A percentile compares a stretch with the other conserved stretches of the same genome.
Conservation (phyloP, 805 yeast genomes). For the Yarrowia sp. region DNA sequence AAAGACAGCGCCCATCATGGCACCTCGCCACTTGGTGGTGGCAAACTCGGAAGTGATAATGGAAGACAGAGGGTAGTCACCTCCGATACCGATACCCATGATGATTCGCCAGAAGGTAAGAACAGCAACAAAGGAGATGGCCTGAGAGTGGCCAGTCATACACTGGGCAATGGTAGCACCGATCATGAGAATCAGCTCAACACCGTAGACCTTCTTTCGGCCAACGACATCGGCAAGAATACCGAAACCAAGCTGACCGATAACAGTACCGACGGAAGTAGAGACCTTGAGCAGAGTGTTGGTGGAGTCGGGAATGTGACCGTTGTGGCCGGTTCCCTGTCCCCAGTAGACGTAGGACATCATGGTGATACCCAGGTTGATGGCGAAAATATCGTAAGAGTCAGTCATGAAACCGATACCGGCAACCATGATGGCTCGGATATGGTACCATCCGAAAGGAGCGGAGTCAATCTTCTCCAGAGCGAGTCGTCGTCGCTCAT, state of each 20-base stretch:
- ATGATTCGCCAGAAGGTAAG: conserved; percentile 75
- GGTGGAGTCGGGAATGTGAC: conserved; percentile 65
- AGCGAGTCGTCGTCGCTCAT: conserved; percentile 59
- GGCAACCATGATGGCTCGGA: conserved; percentile 69
- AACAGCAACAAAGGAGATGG: conserved; percentile 69
- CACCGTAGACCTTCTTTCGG: conserved; percentile 83
- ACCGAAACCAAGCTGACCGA: conserved; percentile 88
- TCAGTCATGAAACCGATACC: conserved; percentile 94
- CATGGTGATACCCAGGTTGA: conserved; percentile 79
- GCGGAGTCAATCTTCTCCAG: conserved; percentile 58
- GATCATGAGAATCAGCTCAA: conserved; percentile 82
- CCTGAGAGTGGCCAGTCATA: conserved; percentile 67
- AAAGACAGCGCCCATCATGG: conserved; percentile 93
- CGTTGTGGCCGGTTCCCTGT: conserved; percentile 41
- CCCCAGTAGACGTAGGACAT: conserved; percentile 73
- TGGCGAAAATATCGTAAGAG: conserved; percentile 89
- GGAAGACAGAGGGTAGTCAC: conserved; percentile 94
- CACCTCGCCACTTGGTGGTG: conserved; percentile 97
- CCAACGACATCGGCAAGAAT: conserved; percentile 76
- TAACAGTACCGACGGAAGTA: conserved; percentile 90
- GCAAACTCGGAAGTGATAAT: conserved; percentile 89
- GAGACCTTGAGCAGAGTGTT: conserved; percentile 77
- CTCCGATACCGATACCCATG: conserved; percentile 97
- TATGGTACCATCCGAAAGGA: conserved; percentile 59
- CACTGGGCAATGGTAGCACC: conserved; percentile 76